Conservation (phyloP, 208 protist genomes). For the Trypanosoma avium region DNA sequence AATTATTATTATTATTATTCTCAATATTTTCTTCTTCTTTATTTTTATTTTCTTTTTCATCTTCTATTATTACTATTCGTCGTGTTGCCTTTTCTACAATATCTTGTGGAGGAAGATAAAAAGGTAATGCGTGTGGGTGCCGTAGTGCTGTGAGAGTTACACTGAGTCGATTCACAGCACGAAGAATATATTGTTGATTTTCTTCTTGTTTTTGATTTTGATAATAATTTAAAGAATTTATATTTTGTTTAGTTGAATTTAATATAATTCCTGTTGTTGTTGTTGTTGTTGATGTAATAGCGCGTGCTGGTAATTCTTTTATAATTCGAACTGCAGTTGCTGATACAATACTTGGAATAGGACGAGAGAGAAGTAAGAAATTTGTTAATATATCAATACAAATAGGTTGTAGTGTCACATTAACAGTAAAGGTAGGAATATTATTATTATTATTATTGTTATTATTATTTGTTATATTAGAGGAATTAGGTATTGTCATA, state of each 20-base stretch:
- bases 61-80: constrained; percentile 11
- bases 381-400: constrained; percentile 26
- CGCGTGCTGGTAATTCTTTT: constrained; percentile 16
- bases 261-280: not conserved
- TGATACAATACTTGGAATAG: constrained; percentile 18
- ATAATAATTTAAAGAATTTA: no score
- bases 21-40: no score
- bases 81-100: constrained; percentile 42
- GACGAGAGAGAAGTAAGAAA: constrained; percentile 24
- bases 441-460: constrained; percentile 16
- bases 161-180: constrained; percentile 29
- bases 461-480: constrained; percentile 2
- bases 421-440: constrained; percentile 4
- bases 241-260: no score
- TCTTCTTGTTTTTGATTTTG: not conserved
- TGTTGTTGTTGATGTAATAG: not conserved
- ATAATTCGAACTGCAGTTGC: constrained; percentile 26
- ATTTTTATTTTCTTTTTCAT: no score
- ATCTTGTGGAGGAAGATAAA: constrained; percentile 46
- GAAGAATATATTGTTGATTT: constrained; percentile 8
- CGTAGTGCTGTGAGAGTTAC: constrained; percentile 31
- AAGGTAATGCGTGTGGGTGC: constrained; percentile 49
- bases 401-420: constrained; percentile 6
- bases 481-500: not conserved
- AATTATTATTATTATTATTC: no score